These are phyloP conservation scores for Penicillium ochrochloron DNA, from an alignment of 495 filamentous ascomycete species.

Conservation along the genomic window DNA sequence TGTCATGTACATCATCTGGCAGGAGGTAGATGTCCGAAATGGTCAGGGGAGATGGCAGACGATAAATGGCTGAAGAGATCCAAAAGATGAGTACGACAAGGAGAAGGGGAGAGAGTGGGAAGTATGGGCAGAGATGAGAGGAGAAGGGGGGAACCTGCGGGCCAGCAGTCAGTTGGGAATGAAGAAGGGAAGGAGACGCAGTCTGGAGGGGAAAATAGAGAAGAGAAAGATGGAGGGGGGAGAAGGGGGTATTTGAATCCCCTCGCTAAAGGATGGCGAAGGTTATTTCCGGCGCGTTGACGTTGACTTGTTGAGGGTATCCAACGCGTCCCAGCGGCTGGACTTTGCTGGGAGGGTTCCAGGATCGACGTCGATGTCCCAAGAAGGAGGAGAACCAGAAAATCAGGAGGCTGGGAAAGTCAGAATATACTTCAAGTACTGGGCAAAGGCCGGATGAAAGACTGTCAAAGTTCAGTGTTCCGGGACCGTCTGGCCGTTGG, in stretches of 20 bases:
- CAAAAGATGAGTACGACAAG: background rate
- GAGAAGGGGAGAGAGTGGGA: background rate
- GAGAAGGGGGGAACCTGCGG: background rate
- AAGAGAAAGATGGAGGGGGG: background rate
- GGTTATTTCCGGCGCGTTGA: background rate
- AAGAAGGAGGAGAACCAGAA: background rate
- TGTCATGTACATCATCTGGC: no score
- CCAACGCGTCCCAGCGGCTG: background rate
- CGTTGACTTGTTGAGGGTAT: slow-evolving; percentile 1
- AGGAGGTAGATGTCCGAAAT: background rate
- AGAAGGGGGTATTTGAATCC: background rate
- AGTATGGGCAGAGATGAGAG: background rate
- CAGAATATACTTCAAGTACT: background rate
- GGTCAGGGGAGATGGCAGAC: no score
- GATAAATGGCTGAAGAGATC: background rate
- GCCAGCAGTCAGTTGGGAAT: background rate
- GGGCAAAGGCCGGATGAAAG: background rate
- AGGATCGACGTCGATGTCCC: background rate
- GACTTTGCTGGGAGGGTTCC: background rate
- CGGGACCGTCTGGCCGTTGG: background rate
- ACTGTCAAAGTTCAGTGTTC: background rate
- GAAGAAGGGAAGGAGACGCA: background rate
- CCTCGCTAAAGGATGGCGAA: background rate
- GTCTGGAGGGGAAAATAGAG: background rate
- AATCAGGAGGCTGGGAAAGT: background rate